Evolutionary conservation across 139 green algal species (phyloP), one percentile per base, ranked within the genome.

Genomic region (Picochlorum sp.): DNA sequence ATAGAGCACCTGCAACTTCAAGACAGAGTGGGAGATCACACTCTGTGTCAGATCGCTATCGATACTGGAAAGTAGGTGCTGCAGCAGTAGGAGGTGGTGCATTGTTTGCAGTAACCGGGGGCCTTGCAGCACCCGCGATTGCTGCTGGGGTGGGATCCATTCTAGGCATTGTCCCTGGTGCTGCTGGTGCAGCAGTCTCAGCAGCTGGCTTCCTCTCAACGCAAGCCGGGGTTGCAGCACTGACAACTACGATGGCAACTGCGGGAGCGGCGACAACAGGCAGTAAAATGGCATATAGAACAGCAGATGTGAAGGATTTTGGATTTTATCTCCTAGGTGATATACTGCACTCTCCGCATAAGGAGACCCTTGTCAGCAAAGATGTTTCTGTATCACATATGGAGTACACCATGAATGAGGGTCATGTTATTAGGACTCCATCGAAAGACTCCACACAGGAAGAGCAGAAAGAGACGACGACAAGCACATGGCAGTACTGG

Each of bases 71-170:
- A 68, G 77, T 93, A 14, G 77, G 79, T 4, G 81, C 78, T 21
- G 81, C 82, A 5, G 79, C 83, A 1, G 65, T 90, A 23, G 86
- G 76, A 13, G 82, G 78, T n/a, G 86, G 85, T 8, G 85, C 78
- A 5, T 68, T 92, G 49, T 85, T 92, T 57, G 85, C 84, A 0
- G 66, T 93, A 9, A 92, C 86, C 2, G 86, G 86, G 16, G 87
- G 87, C 6, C 67, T 95, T 54, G 86, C 86, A 10, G 87, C 87
- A 0, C 87, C 87, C 13, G 87, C 86, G 6, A 84, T 95, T 15
- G 87, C 84, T 11, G 84, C 84, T 0, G 86, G 87, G 10, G 62
- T 92, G 13, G 82, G 84, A 26, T 70, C 73, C 20, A 77, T 81
- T 32, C 75, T 89, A 21, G 73, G 69, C 3, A 66, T 86, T 14